A percentile compares a stretch with the other conserved stretches of the same genome.
Evolutionary conservation across 208 protist genomes (phyloP).

Genomic region (Trypanosoma scelopori): DNA sequence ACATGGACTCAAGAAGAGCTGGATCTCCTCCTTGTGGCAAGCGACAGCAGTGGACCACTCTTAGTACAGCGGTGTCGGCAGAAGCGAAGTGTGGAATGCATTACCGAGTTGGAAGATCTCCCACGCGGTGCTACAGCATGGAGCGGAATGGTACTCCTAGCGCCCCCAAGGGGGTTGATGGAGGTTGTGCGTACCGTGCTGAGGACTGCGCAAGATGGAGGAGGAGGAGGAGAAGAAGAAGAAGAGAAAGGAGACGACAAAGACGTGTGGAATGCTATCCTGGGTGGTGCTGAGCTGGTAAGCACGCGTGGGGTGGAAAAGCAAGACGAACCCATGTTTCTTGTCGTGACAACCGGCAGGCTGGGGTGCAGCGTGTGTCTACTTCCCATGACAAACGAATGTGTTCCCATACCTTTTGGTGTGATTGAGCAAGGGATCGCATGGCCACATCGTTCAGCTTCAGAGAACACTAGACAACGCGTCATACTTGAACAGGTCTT

Average conservation of each 20-base stretch:
- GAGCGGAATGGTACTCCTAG: constrained; percentile 48
- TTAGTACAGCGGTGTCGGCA: constrained; percentile 68
- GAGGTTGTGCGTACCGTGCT: not conserved
- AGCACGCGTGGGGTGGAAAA: not conserved
- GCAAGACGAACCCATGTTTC: not conserved
- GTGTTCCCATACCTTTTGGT: constrained; percentile 46
- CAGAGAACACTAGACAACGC: constrained; percentile 31
- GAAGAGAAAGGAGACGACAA: too few relatives aligned
- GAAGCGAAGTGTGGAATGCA: constrained; percentile 63
- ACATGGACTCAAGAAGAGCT: constrained; percentile 61
- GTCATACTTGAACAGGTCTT: constrained; percentile 65
- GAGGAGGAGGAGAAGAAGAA: too few relatives aligned
- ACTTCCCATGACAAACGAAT: constrained; percentile 72
- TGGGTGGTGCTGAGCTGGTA: not conserved
- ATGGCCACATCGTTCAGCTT: constrained; percentile 26
- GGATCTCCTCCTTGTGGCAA: constrained; percentile 71
- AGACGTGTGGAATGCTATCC: constrained; percentile 10
- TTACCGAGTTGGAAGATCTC: constrained; percentile 68
- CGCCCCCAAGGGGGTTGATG: constrained; percentile 33
- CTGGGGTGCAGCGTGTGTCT: constrained; percentile 41
- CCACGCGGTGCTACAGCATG: constrained; percentile 38
- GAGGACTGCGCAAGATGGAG: not conserved
- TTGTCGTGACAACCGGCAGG: constrained; percentile 8
- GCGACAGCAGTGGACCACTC: constrained; percentile 50
- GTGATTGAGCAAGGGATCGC: constrained; percentile 49